phyloP scores from a whole-genome alignment of 441 rosid genomes.

The Metrosideros polymorpha region DNA sequence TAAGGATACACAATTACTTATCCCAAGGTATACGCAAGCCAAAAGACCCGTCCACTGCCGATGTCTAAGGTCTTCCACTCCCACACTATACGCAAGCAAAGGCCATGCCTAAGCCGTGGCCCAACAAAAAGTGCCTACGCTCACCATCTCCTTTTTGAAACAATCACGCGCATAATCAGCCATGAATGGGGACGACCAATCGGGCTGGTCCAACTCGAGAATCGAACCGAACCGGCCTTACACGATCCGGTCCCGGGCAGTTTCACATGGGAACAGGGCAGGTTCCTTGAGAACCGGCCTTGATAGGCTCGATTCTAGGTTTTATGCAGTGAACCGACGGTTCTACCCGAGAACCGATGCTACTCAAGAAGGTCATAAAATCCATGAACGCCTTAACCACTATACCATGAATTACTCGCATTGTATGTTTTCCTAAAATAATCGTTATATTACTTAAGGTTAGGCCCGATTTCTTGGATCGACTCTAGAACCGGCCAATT shows the following conservation, averaged over 20 bases:
- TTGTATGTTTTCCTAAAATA: not conserved
- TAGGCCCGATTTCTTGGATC: fast-evolving
- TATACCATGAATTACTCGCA: fast-evolving
- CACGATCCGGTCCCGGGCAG: not conserved
- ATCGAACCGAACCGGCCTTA: not conserved
- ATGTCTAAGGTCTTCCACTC: not conserved
- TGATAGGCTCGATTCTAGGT: not conserved
- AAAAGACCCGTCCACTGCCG: not conserved
- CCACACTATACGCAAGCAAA: not conserved
- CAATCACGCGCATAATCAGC: not conserved
- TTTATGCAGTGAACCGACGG: not conserved
- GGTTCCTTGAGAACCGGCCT: not conserved
- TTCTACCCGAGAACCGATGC: fast-evolving
- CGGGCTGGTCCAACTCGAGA: not conserved
- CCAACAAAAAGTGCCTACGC: not conserved
- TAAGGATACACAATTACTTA: not conserved
- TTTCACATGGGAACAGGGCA: not conserved
- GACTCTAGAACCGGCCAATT: not conserved
- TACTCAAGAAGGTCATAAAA: not conserved
- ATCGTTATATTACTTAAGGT: not conserved
- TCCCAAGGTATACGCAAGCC: not conserved
- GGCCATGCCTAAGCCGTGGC: not conserved
- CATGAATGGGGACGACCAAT: not conserved
- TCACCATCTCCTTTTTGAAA: not conserved
- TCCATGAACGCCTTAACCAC: not conserved